Base-by-base conservation (phyloP, 2,329 filamentous ascomycete species). In the Phoma herbarum region DNA sequence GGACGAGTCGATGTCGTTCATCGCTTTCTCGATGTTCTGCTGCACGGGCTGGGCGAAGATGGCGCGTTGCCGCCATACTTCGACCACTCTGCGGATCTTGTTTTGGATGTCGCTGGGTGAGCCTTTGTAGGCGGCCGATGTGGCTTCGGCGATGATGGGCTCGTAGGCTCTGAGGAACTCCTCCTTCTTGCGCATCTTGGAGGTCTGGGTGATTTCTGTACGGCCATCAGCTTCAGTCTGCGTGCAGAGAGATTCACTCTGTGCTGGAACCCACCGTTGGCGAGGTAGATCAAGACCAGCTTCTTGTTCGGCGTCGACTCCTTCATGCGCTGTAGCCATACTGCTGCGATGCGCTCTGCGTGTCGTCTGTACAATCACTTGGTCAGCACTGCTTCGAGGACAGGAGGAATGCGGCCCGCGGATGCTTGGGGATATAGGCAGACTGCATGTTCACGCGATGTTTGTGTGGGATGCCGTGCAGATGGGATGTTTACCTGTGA, bases 141-240 rank as follows among this genome's bases (percentile, higher is more conserved):
- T 90, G n/a, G 93, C 94, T 77, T 99, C 95, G 20, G 92, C 92
- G 63, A 99, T 91, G 67, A 97, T 83, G 4, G 95, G 93, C 44
- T 94, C 90, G 77, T 97, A 98, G 8, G 95, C 94, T 61, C 90
- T 85, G 14, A 97, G 85, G 68, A 99, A 99, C 69, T 99, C 95
- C 52, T 93, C 88, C 78, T 96, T 97, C 63, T 90, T 89, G 33
- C 94, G 89, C 46, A 92, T 94, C 78, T 96, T 96, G 23, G 93
- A 97, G 74, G 98, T 95, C 75, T 99, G 95, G 22, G 92, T 91
- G 58, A 99, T 93, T 83, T 99, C 95, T 95, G 62, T 16, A 23
- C 26, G 26, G 10, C 6, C 2, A 22, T 65, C 37, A 64, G 61
- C 26, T 49, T 23, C n/a, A n/a, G 8, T 4, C 9, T 44, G 16